Conservation (phyloP, 495 filamentous ascomycete genomes). For the Parmelia sp. region DNA sequence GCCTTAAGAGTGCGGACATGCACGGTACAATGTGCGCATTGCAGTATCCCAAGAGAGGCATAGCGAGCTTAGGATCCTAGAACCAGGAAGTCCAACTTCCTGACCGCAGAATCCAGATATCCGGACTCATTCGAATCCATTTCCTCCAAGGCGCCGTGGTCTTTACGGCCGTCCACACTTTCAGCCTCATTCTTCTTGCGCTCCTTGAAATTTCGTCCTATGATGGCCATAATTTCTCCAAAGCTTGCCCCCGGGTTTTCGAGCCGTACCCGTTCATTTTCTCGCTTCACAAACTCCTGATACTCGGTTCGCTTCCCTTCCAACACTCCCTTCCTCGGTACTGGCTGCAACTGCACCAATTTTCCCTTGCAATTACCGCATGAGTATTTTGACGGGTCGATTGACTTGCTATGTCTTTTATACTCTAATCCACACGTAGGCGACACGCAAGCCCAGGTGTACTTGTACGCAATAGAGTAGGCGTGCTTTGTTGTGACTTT, state of each 20-base stretch:
- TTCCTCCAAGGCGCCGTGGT: background rate
- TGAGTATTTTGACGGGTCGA: constrained; percentile 55
- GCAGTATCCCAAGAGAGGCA: background rate
- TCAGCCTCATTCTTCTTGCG: constrained; percentile 10
- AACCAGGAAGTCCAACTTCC: constrained; percentile 16
- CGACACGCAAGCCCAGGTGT: constrained; percentile 70
- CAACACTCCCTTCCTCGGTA: constrained; percentile 47
- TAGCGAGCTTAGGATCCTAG: constrained; percentile 9
- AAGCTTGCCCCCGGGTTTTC: constrained; percentile 21
- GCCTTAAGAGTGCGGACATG: background rate
- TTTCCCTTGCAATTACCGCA: constrained; percentile 65
- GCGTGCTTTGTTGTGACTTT: constrained; percentile 78
- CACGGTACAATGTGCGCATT: background rate
- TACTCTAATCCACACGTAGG: constrained; percentile 55
- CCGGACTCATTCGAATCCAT: constrained; percentile 26
- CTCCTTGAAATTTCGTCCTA: constrained; percentile 25
- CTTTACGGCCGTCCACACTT: background rate
- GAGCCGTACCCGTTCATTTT: constrained; percentile 22
- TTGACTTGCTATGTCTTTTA: constrained; percentile 75
- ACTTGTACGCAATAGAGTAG: constrained; percentile 87
- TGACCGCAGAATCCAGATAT: constrained; percentile 29
- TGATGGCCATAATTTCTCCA: constrained; percentile 23
- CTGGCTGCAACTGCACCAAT: constrained; percentile 73
- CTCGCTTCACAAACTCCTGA: constrained; percentile 51
- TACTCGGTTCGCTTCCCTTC: constrained; percentile 44